Base-by-base conservation (phyloP, 768 basidiomycete genomes). In the Mycena venus region DNA sequence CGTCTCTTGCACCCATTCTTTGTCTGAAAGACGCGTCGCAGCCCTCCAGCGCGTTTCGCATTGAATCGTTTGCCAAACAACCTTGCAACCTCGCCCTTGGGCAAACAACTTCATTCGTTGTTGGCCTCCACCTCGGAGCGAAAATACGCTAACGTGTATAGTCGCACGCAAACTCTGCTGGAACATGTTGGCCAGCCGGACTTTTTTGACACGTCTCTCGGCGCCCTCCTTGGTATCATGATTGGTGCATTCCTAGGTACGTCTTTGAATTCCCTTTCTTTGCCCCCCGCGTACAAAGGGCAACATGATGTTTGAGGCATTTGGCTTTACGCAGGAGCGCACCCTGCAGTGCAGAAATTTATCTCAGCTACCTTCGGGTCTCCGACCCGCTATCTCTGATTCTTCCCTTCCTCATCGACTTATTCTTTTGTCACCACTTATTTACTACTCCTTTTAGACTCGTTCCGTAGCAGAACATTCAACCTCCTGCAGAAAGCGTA, bases 351-450 rank as follows among this genome's bases (percentile, higher is more conserved):
- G 94, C 92, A 93, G 94, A 95, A 92, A 91, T 77, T 82, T 88
- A 94, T 90, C 94, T 95, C 94, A 95, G 94, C 94, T 95, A 95
- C 94, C 94, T 95, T 94, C 92, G 90, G 91, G 67, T 70, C 62
- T 82, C 83, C 74, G 82, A 83, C 83, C 88, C 88, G 69, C 73
- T 87, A 64, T 74, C 68, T 77, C 76, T 79, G 76, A 77, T 65
- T 23, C 47, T 31, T 62, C 11, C 21, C 51, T 15, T 38, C 15
- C 36, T 19, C n/a, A n/a, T n/a, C n/a, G n/a, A 21, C 23, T 42
- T 12, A 7, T 62, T 51, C 42, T 29, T n/a, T 21, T 23, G 11
- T 9, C 7, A 40, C 25, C 51, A 10, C 31, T 23, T 72, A n/a
- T 65, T 65, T 21, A 56, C 67, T 66, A 4, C 55, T 65, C 32